A percentile compares a stretch with the other conserved stretches of the same genome.
Conservation (phyloP, 371 early-diverging fungal genomes). For the Entomophthora muscae region DNA sequence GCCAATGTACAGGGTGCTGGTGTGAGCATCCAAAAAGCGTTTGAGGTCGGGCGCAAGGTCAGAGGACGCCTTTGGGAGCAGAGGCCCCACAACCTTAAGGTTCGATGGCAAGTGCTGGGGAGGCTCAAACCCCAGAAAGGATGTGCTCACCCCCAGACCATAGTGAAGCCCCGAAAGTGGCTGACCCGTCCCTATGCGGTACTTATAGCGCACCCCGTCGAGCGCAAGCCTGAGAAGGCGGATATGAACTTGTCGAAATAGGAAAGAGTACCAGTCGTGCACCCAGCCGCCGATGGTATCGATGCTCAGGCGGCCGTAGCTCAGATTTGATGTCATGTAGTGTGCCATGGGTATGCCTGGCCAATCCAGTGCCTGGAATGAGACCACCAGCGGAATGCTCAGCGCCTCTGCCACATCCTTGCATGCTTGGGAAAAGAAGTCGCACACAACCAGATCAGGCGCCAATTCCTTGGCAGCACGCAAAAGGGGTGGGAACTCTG, state of each 20-base stretch:
- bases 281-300: background rate
- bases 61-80: background rate
- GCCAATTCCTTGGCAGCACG: background rate
- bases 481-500: background rate
- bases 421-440: background rate
- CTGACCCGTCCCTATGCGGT: background rate
- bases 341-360: background rate
- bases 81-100: background rate
- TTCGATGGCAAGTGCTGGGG: background rate
- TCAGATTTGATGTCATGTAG: background rate
- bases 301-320: background rate
- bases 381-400: background rate
- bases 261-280: background rate
- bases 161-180: background rate
- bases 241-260: background rate
- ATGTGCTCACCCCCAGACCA: background rate
- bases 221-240: background rate
- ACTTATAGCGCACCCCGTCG: background rate
- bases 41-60: background rate
- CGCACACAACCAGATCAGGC: background rate
- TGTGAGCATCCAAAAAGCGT: background rate
- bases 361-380: background rate
- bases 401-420: background rate
- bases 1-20: background rate
- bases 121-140: slow-evolving; percentile 7